These are phyloP conservation scores for Nicotiana rustica DNA, from an alignment of 305 asterid genomes.

Conservation along the genomic window DNA sequence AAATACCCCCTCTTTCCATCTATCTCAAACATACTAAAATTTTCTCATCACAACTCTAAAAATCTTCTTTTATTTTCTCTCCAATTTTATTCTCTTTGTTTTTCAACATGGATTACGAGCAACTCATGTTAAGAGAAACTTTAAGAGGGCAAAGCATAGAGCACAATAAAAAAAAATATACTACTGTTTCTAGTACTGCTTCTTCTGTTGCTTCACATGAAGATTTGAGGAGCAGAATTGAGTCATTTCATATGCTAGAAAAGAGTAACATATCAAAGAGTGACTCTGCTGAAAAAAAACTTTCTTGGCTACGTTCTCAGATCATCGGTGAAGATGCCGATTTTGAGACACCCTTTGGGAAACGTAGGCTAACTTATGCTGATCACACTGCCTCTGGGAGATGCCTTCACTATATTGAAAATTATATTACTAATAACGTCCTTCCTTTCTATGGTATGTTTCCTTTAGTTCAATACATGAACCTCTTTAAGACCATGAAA, in stretches of 20 bases:
- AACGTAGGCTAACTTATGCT: conserved; percentile 70
- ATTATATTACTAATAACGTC: conserved; percentile 49
- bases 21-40: neutral
- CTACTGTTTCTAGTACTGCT: neutral
- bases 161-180: neutral
- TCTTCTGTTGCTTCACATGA: conserved; percentile 1
- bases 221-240: conserved; percentile 25
- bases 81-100: neutral
- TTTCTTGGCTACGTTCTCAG: conserved; percentile 69
- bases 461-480: neutral
- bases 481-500: too few relatives aligned
- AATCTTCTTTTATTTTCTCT: neutral
- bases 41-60: neutral
- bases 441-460: conserved; percentile 73
- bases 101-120: conserved; percentile 6
- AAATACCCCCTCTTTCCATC: neutral
- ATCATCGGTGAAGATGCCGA: conserved; percentile 55
- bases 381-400: conserved; percentile 89
- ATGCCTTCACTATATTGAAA: conserved; percentile 61
- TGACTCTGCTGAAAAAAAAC: conserved; percentile 47
- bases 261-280: conserved; percentile 29
- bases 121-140: conserved; percentile 23
- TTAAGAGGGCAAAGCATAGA: neutral
- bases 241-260: conserved; percentile 34
- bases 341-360: conserved; percentile 67